Conservation (phyloP, 495 filamentous ascomycete genomes). For the Gamarada debralockiae region DNA sequence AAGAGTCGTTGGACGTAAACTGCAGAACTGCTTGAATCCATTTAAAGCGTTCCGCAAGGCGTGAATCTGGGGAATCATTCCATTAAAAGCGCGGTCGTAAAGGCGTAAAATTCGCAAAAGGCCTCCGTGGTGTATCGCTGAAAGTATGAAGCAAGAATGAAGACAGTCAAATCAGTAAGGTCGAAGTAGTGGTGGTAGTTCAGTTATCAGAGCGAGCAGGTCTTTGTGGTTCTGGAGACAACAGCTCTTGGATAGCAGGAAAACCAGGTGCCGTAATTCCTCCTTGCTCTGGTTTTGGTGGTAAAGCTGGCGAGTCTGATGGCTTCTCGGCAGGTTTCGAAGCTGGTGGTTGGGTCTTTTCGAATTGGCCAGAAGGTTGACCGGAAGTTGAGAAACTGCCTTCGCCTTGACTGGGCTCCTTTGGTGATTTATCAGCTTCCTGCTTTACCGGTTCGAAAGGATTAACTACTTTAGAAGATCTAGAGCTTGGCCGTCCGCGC, state of each 20-base stretch:
- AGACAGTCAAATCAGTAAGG: no score
- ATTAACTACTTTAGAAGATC: neutral
- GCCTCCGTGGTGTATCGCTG: no score
- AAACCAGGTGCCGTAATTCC: neutral
- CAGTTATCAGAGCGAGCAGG: neutral
- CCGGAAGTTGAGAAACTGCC: neutral
- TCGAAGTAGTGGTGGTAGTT: no score
- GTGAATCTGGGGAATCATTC: neutral
- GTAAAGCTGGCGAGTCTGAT: neutral
- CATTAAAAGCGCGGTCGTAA: neutral
- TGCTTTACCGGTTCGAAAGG: neutral
- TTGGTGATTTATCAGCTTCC: neutral
- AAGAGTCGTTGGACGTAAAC: no score
- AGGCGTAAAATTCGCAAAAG: neutral
- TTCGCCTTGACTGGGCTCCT: conserved; percentile 7
- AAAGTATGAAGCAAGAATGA: no score
- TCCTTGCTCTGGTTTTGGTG: neutral
- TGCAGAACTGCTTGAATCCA: neutral
- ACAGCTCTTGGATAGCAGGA: neutral
- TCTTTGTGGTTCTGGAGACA: neutral
- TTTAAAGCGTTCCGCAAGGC: neutral
- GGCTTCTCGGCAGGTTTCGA: neutral
- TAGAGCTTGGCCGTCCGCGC: neutral
- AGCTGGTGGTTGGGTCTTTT: neutral
- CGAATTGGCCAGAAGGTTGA: conserved; percentile 1